Conservation (phyloP, 768 basidiomycete genomes). For the Boletus pseudopeckii region DNA sequence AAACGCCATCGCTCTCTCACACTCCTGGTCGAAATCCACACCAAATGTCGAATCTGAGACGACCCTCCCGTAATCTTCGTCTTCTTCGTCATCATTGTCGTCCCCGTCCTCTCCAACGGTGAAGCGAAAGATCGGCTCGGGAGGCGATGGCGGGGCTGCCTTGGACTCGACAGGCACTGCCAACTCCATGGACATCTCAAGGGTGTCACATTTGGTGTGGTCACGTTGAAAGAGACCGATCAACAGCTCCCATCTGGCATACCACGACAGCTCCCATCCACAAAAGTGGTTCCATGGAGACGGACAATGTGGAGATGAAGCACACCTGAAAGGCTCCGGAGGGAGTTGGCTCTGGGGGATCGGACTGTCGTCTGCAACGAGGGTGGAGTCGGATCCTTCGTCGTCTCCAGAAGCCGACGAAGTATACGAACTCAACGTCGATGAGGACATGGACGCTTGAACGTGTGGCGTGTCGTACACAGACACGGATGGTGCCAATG, state of each 20-base stretch:
- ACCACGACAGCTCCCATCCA: slow-evolving; percentile 48
- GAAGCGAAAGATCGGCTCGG: slow-evolving; percentile 19
- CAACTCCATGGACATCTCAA: background rate
- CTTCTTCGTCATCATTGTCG: slow-evolving; percentile 22
- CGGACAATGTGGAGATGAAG: slow-evolving; percentile 7
- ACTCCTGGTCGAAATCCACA: slow-evolving; percentile 25
- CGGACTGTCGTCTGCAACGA: slow-evolving; percentile 45
- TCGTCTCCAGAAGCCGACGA: slow-evolving; percentile 12
- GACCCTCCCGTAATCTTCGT: slow-evolving; percentile 28
- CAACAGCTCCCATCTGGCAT: slow-evolving; percentile 53
- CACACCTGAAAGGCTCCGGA: background rate
- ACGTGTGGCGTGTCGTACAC: slow-evolving; percentile 11
- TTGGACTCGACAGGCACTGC: background rate
- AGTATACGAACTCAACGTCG: slow-evolving; percentile 18
- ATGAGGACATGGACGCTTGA: slow-evolving; percentile 16
- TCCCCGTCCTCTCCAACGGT: slow-evolving; percentile 20
- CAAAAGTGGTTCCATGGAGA: slow-evolving; percentile 13
- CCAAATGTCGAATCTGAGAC: slow-evolving; percentile 16
- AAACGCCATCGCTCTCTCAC: slow-evolving; percentile 25
- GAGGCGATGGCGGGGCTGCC: background rate
- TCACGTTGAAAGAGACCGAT: slow-evolving; percentile 39
- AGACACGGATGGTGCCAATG: slow-evolving; percentile 1
- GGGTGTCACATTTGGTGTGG: slow-evolving; percentile 11
- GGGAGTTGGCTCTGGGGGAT: slow-evolving; percentile 1
- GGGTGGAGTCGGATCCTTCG: slow-evolving; percentile 55